Conservation (phyloP, 2,329 filamentous ascomycete species). For the Aspergillus sergii region DNA sequence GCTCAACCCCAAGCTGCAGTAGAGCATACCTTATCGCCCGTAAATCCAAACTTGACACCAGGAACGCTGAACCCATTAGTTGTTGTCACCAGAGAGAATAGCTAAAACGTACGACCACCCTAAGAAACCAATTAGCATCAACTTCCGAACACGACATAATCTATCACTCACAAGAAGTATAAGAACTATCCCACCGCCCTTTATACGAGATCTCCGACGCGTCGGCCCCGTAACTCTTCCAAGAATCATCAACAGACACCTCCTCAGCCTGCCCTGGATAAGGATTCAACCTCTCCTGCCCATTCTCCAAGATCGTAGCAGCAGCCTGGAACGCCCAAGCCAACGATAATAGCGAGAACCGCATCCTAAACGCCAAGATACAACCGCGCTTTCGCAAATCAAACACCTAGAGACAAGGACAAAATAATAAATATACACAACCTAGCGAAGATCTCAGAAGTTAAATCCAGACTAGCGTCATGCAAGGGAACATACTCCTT, state of each 20-base stretch:
- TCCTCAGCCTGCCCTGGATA: constrained; percentile 41
- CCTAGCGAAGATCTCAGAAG: neutral
- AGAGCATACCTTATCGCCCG: constrained; percentile 47
- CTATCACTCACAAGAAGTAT: constrained; percentile 52
- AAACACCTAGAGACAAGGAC: neutral
- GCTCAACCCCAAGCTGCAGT: neutral
- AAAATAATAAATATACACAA: neutral
- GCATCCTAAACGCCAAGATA: neutral
- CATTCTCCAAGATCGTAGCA: constrained; percentile 47
- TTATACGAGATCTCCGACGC: constrained; percentile 62
- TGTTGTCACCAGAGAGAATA: neutral
- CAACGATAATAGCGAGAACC: neutral
- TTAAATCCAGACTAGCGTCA: neutral
- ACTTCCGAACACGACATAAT: neutral
- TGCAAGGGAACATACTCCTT: neutral
- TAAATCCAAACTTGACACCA: constrained; percentile 59
- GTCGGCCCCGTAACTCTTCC: constrained; percentile 54
- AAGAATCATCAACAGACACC: constrained; percentile 35
- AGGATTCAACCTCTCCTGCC: constrained; percentile 39
- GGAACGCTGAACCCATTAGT: constrained; percentile 40
- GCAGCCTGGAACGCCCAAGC: constrained; percentile 19
- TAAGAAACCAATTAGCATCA: constrained; percentile 1
- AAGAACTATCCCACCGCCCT: constrained; percentile 62
- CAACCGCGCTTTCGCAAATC: no score
- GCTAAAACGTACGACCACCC: constrained; percentile 56